phyloP scores from a whole-genome alignment of 2,329 filamentous ascomycete genomes.

The Xylariaceae sp. region DNA sequence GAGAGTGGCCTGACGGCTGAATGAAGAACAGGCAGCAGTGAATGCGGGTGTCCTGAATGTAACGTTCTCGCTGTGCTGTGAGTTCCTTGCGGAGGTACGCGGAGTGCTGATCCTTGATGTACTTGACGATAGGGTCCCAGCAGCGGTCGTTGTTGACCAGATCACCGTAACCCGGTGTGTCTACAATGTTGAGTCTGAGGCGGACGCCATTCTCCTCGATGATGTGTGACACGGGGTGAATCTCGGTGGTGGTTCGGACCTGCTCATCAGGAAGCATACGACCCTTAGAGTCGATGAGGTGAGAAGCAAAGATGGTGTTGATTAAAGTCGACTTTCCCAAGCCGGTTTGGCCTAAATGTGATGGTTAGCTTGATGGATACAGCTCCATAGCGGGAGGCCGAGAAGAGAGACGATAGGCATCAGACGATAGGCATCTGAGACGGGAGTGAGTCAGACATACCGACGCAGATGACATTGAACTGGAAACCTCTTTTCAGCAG shows the following conservation, averaged over 20 bases:
- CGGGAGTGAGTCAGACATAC: constrained; percentile 52
- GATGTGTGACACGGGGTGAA: constrained; percentile 95
- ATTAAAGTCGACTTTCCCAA: constrained; percentile 98
- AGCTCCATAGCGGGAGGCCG: neutral
- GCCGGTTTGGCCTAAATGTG: constrained; percentile 79
- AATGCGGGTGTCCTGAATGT: constrained; percentile 98
- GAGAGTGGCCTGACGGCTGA: constrained; percentile 92
- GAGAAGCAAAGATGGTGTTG: constrained; percentile 99
- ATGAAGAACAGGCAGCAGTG: constrained; percentile 99
- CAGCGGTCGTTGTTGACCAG: constrained; percentile 99
- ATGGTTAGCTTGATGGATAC: constrained; percentile 25
- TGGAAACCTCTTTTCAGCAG: constrained; percentile 99
- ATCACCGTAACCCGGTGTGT: constrained; percentile 96
- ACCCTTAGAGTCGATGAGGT: constrained; percentile 98
- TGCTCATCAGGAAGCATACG: constrained; percentile 87
- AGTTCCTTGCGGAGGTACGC: constrained; percentile 99
- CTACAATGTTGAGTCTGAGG: constrained; percentile 95
- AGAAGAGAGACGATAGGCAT: neutral
- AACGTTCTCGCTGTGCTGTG: constrained; percentile 96
- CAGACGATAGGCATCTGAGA: neutral
- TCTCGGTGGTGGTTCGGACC: constrained; percentile 93
- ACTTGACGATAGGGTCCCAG: constrained; percentile 99
- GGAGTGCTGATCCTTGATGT: constrained; percentile 99
- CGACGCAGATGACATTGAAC: constrained; percentile 99
- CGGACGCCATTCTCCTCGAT: constrained; percentile 99